phyloP scores from a whole-genome alignment of 1,139 yeast species.

The Ogataea hybrid region DNA sequence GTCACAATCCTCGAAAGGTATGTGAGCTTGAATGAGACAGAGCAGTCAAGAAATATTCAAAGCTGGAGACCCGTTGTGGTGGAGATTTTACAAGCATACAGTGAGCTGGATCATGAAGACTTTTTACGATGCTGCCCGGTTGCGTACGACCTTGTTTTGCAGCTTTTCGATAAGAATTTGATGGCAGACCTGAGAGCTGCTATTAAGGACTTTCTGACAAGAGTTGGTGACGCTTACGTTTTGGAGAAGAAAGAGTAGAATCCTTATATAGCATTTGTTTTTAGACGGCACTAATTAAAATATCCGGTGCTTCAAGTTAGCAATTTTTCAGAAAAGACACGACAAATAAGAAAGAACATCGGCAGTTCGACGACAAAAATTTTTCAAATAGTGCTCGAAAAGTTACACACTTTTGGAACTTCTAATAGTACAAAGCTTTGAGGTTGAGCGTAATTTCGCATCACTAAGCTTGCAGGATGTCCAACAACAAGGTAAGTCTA shows the following conservation, averaged over 20 bases:
- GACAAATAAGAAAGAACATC: constrained; percentile 7
- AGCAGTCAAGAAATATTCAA: constrained; percentile 74
- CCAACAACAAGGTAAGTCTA: constrained; percentile 29
- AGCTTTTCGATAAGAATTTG: constrained; percentile 65
- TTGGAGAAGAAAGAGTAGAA: constrained; percentile 10
- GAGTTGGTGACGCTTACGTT: constrained; percentile 68
- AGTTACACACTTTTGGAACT: constrained; percentile 7
- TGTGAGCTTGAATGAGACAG: constrained; percentile 66
- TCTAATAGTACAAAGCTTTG: constrained; percentile 6
- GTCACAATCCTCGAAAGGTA: constrained; percentile 67
- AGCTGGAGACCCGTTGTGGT: constrained; percentile 93
- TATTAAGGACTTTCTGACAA: constrained; percentile 58
- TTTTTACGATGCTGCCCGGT: constrained; percentile 61
- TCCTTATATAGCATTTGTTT: constrained; percentile 2
- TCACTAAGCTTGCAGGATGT: constrained; percentile 20
- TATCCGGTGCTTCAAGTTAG: neutral
- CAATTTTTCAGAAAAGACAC: constrained; percentile 10
- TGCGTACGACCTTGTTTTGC: constrained; percentile 67
- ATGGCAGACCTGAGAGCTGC: constrained; percentile 69
- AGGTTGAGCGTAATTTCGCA: constrained; percentile 7
- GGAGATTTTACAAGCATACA: constrained; percentile 79
- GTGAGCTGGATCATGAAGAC: constrained; percentile 73
- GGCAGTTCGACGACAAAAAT: constrained; percentile 19
- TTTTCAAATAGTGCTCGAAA: constrained; percentile 14
- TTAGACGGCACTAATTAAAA: neutral